Evolutionary conservation across 1,284 basidiomycete genomes (phyloP).

Genomic region (Puccinia coronata): DNA sequence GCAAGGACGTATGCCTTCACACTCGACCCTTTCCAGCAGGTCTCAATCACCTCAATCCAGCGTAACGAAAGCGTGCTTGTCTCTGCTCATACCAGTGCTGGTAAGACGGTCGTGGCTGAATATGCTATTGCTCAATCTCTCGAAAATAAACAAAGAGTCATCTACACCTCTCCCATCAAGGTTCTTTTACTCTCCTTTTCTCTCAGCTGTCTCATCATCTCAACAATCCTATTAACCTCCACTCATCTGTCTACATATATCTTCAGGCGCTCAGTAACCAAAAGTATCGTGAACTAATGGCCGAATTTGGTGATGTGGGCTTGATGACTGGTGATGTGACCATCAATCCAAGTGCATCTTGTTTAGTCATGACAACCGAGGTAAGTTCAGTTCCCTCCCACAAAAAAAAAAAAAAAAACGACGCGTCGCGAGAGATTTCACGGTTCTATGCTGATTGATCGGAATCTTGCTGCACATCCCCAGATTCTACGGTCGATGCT

Average conservation of each 20-base stretch:
- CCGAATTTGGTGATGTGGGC: conserved; percentile 95
- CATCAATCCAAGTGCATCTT: conserved; percentile 94
- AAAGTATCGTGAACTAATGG: conserved; percentile 96
- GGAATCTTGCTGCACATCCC: neutral
- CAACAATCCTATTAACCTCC: no score
- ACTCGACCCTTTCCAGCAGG: conserved; percentile 95
- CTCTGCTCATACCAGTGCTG: conserved; percentile 97
- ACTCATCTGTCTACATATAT: conserved; percentile 24
- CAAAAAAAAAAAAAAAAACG: no score
- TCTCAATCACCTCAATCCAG: conserved; percentile 92
- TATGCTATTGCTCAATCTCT: conserved; percentile 98
- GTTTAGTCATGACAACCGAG: conserved; percentile 99
- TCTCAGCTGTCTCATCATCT: conserved; percentile 31
- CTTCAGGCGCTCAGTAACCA: conserved; percentile 97
- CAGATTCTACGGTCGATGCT: conserved; percentile 98
- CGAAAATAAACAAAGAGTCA: conserved; percentile 87
- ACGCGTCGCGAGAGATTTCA: no score
- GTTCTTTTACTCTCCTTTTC: conserved; percentile 64
- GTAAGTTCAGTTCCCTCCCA: conserved; percentile 66
- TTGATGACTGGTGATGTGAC: conserved; percentile 99
- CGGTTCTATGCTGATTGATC: neutral
- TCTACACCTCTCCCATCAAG: conserved; percentile 99
- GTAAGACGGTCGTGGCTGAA: conserved; percentile 98
- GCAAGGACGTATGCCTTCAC: conserved; percentile 92
- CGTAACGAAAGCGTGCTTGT: conserved; percentile 96